Percentiles rank a stretch among this genome's conserved stretches.
These are phyloP conservation scores for Bryoerythrophyllum caledonicum DNA, from an alignment of 225 moss, liverwort and hornwort species.

Conservation along the genomic window DNA sequence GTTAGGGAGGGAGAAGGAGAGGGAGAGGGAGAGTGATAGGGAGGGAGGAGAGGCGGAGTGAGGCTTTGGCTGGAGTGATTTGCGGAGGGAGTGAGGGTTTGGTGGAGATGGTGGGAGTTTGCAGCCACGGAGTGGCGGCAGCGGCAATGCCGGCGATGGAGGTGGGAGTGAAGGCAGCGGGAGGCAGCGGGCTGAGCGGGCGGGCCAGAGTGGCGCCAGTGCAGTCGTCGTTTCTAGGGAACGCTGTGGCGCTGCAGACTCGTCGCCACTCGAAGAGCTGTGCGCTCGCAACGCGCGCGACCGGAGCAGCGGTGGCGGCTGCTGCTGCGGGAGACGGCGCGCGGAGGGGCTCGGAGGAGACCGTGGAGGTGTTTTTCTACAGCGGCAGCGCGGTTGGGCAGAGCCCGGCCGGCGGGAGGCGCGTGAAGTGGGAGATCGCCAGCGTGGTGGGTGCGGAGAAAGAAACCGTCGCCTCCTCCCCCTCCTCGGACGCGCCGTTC, in stretches of 20 bases:
- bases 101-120: constrained; percentile 35
- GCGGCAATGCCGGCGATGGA: constrained; percentile 47
- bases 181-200: background rate
- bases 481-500: constrained; percentile 26
- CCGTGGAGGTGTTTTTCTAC: constrained; percentile 46
- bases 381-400: constrained; percentile 34
- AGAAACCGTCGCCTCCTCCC: constrained; percentile 26
- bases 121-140: constrained; percentile 20
- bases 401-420: constrained; percentile 42
- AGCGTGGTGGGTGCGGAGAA: constrained; percentile 77
- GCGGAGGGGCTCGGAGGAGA: constrained; percentile 19
- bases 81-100: background rate
- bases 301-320: constrained; percentile 8
- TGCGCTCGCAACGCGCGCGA: background rate
- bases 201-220: constrained; percentile 17
- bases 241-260: background rate
- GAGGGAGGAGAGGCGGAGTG: background rate
- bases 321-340: constrained; percentile 27
- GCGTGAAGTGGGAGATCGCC: constrained; percentile 65
- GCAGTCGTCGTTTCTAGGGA: constrained; percentile 36
- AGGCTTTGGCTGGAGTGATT: background rate
- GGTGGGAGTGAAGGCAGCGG: constrained; percentile 15
- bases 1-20: background rate
- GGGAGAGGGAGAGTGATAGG: background rate
- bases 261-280: constrained; percentile 4